These are phyloP conservation scores for Orychophragmus violaceus DNA, from an alignment of 345 rosid genomes.

Conservation along the genomic window DNA sequence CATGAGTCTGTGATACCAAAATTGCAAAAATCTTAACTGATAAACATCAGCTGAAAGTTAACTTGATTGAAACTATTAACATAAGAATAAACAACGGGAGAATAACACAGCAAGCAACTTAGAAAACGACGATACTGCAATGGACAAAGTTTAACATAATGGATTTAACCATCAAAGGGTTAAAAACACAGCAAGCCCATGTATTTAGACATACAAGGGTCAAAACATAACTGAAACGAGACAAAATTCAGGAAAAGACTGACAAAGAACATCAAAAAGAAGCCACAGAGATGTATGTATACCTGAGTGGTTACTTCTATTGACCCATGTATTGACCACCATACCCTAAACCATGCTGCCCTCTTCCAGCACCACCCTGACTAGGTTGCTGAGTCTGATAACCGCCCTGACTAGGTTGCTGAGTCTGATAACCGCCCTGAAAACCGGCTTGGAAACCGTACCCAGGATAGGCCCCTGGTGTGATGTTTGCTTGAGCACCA, in stretches of 20 bases:
- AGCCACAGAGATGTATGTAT: neutral
- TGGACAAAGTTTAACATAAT: neutral
- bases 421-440: constrained; percentile 48
- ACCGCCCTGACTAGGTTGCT: constrained; percentile 55
- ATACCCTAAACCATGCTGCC: constrained; percentile 53
- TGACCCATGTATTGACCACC: constrained; percentile 66
- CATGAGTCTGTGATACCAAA: neutral
- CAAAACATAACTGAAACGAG: too few species aligned
- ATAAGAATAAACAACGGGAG: too few species aligned
- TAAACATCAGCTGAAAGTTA: neutral
- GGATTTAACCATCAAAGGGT: neutral
- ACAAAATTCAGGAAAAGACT: neutral
- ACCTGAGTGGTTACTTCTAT: constrained; percentile 42
- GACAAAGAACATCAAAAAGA: constrained; percentile 1
- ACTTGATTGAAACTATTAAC: too few species aligned
- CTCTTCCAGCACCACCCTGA: constrained; percentile 66
- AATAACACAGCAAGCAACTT: too few species aligned
- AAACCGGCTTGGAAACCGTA: constrained; percentile 48
- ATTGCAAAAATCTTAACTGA: neutral
- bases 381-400: constrained; percentile 61
- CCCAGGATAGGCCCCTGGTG: constrained; percentile 34
- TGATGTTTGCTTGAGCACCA: constrained; percentile 41
- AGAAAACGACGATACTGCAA: neutral
- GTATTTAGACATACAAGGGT: neutral
- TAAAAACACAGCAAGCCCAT: neutral